phyloP scores from a whole-genome alignment of 1,284 basidiomycete genomes.

The Puccinia novopanici region DNA sequence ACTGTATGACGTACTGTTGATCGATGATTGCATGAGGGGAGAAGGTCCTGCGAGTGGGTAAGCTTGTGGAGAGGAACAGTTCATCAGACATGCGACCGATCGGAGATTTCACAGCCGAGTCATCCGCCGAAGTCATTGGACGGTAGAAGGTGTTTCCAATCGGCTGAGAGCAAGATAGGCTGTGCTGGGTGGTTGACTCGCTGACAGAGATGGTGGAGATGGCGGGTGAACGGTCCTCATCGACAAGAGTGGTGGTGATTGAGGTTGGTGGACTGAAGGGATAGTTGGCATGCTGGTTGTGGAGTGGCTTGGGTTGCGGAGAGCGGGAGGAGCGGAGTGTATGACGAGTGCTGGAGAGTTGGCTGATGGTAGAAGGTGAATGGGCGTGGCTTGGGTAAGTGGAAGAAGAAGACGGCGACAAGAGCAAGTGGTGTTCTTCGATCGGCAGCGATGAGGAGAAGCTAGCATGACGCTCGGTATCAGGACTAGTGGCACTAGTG shows the following conservation, averaged over 20 bases:
- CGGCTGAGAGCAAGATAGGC: slow-evolving; percentile 14
- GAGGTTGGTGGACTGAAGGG: slow-evolving; percentile 19
- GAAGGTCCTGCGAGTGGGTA: slow-evolving; percentile 16
- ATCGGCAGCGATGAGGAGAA: slow-evolving; percentile 6
- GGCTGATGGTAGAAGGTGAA: slow-evolving; percentile 4
- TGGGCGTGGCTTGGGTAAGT: neutral
- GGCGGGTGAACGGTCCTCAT: neutral
- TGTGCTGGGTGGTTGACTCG: neutral
- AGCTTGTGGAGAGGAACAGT: slow-evolving; percentile 8
- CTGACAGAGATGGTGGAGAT: slow-evolving; percentile 14
- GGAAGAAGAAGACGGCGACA: slow-evolving; percentile 30
- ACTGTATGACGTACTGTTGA: slow-evolving; percentile 19
- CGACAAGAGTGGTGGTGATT: slow-evolving; percentile 19
- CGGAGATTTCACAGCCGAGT: neutral
- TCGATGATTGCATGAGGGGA: slow-evolving; percentile 3
- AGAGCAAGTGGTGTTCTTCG: neutral
- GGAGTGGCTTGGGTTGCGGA: slow-evolving; percentile 1
- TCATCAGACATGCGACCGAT: neutral
- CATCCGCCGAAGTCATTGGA: neutral
- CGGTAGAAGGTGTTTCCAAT: neutral
- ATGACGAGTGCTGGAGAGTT: neutral
- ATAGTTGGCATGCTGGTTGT: slow-evolving; percentile 5
- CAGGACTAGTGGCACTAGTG: neutral
- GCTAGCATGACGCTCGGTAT: neutral
- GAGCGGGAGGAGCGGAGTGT: slow-evolving; percentile 4